A percentile compares a stretch with the other conserved stretches of the same genome.
phyloP scores from a whole-genome alignment of 2,329 filamentous ascomycete genomes.

The Penicillium sp. region DNA sequence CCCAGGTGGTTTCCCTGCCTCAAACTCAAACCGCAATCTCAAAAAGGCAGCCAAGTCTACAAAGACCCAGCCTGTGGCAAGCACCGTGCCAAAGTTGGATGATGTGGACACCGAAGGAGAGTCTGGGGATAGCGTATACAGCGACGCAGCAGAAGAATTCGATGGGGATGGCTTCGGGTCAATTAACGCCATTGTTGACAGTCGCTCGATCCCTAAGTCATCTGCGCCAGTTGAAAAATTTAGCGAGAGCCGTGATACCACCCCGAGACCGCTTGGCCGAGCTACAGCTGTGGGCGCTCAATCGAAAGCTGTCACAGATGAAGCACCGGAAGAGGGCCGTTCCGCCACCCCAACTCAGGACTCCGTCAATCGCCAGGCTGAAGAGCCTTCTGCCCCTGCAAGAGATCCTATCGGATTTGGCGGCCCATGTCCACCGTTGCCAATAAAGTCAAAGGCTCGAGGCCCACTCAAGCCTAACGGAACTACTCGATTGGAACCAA shows the following conservation, averaged over 20 bases:
- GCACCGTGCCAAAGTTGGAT: constrained; percentile 13
- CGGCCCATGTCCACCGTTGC: constrained; percentile 17
- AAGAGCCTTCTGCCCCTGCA: constrained; percentile 20
- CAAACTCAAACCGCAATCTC: constrained; percentile 23
- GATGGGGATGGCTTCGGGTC: constrained; percentile 49
- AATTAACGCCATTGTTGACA: constrained; percentile 50
- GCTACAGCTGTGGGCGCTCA: constrained; percentile 17
- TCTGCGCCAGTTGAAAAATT: constrained; percentile 5
- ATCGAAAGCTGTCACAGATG: constrained; percentile 9
- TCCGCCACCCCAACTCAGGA: constrained; percentile 22
- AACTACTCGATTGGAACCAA: constrained; percentile 9
- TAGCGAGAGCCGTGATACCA: constrained; percentile 18
- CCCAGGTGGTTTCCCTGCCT: constrained; percentile 58
- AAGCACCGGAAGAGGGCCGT: constrained; percentile 17
- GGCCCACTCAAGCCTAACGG: constrained; percentile 4
- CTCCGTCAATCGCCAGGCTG: constrained; percentile 11
- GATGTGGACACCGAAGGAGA: constrained; percentile 37
- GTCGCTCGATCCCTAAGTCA: constrained; percentile 25
- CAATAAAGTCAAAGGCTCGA: constrained; percentile 8
- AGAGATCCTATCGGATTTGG: constrained; percentile 14
- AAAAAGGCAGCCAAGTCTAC: constrained; percentile 13
- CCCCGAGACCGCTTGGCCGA: constrained; percentile 15
- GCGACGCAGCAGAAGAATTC: constrained; percentile 44
- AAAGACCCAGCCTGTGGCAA: constrained; percentile 13
- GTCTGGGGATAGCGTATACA: constrained; percentile 49